These are phyloP conservation scores for Baudoinia panamericana DNA, from an alignment of 495 filamentous ascomycete genomes.

Conservation along the genomic window DNA sequence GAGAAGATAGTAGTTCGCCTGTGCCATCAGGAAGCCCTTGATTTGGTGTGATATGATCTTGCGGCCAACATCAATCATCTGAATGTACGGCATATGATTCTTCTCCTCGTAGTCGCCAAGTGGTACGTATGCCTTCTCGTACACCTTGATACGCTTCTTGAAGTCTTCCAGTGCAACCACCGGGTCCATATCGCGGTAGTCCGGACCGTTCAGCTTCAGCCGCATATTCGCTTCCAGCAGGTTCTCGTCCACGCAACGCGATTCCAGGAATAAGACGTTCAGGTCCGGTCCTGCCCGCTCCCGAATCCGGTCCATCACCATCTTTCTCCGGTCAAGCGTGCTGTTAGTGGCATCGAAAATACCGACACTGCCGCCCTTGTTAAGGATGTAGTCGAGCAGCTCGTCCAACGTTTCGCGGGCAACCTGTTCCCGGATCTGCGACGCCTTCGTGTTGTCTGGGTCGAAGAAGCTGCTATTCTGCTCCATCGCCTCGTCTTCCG, in stretches of 20 bases:
- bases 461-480: constrained; percentile 94
- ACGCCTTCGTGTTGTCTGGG: constrained; percentile 68
- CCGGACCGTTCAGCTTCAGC: constrained; percentile 88
- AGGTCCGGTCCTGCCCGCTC: constrained; percentile 70
- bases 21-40: constrained; percentile 76
- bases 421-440: constrained; percentile 76
- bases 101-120: constrained; percentile 84
- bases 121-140: constrained; percentile 84
- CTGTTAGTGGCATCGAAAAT: constrained; percentile 97
- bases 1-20: constrained; percentile 81
- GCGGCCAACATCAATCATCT: constrained; percentile 95
- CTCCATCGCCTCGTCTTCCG: constrained; percentile 46
- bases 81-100: constrained; percentile 78
- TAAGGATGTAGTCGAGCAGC: constrained; percentile 71
- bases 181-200: constrained; percentile 90
- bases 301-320: constrained; percentile 70
- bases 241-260: constrained; percentile 69
- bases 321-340: constrained; percentile 70
- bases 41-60: constrained; percentile 86
- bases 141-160: constrained; percentile 82
- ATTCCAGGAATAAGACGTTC: constrained; percentile 87
- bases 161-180: constrained; percentile 73
- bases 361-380: constrained; percentile 79
- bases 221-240: constrained; percentile 95
- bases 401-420: constrained; percentile 89